Conservation (phyloP, 1,284 basidiomycete genomes). For the Sanghuangporus weigelae region DNA sequence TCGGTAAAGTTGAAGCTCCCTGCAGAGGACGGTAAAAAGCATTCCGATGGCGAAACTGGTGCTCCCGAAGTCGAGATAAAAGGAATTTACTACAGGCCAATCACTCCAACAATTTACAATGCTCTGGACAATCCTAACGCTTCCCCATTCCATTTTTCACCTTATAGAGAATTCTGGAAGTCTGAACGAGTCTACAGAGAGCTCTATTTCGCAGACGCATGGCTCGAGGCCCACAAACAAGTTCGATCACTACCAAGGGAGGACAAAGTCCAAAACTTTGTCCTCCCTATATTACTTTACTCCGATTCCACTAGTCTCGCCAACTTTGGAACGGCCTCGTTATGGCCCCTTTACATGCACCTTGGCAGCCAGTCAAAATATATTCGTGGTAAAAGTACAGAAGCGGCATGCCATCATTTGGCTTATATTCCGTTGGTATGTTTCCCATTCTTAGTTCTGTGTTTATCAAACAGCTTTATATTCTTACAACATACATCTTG, state of each 20-base stretch:
- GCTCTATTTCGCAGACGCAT: constrained; percentile 27
- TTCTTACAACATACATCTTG: not conserved
- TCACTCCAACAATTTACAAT: not conserved
- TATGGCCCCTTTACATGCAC: constrained; percentile 31
- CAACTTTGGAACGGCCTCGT: constrained; percentile 27
- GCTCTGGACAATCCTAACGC: not conserved
- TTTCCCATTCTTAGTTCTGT: constrained; percentile 20
- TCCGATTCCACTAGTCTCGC: constrained; percentile 33
- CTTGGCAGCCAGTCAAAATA: constrained; percentile 30
- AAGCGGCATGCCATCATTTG: constrained; percentile 18
- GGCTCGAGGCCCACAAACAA: constrained; percentile 25
- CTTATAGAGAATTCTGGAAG: constrained; percentile 26
- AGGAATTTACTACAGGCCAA: constrained; percentile 6
- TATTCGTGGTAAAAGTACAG: constrained; percentile 20
- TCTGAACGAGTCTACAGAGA: constrained; percentile 26
- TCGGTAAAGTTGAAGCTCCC: not conserved
- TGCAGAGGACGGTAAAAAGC: not conserved
- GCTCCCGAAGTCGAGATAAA: not conserved
- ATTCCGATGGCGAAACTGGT: not conserved
- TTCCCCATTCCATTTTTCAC: constrained; percentile 25
- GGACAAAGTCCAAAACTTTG: constrained; percentile 20
- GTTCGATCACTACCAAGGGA: constrained; percentile 17
- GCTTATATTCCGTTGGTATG: not conserved
- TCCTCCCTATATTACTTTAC: constrained; percentile 30
- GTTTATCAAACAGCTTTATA: constrained; percentile 1